Conservation (phyloP, 768 basidiomycete species). For the Mycena vitilis region DNA sequence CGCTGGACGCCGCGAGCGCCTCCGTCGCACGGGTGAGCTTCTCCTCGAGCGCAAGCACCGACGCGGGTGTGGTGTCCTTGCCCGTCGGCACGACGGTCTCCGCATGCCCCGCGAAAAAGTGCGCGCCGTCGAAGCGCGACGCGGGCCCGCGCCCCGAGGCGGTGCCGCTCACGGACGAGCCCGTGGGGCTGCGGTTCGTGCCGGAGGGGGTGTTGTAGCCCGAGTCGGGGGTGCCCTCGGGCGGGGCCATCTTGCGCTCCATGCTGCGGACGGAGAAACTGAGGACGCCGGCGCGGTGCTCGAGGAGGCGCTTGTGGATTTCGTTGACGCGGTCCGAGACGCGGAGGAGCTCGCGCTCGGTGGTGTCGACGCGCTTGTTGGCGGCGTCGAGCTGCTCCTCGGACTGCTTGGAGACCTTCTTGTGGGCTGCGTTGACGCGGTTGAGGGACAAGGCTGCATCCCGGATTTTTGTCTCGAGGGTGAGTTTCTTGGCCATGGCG, state of each 20-base stretch:
- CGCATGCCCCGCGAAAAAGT: conserved; percentile 87
- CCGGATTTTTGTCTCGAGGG: conserved; percentile 87
- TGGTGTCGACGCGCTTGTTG: conserved; percentile 75
- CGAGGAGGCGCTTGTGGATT: conserved; percentile 72
- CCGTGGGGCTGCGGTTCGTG: conserved; percentile 62
- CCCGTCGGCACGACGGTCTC: conserved; percentile 69
- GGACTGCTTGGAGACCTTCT: conserved; percentile 71
- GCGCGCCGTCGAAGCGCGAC: conserved; percentile 80
- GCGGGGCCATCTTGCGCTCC: conserved; percentile 63
- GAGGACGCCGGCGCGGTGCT: conserved; percentile 87
- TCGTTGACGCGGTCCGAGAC: conserved; percentile 74
- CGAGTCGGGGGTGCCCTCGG: conserved; percentile 54
- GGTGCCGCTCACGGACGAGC: conserved; percentile 57
- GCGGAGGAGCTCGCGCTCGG: conserved; percentile 78
- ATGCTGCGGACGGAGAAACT: conserved; percentile 75
- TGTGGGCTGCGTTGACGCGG: conserved; percentile 71
- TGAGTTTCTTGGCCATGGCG: conserved; percentile 78
- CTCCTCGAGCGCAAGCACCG: conserved; percentile 68
- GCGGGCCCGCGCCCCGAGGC: conserved; percentile 51
- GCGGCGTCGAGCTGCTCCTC: conserved; percentile 79
- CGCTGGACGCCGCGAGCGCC: conserved; percentile 67
- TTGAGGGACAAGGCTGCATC: conserved; percentile 85
- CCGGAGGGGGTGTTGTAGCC: conserved; percentile 66
- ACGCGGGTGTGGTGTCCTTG: conserved; percentile 55
- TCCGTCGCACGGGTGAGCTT: conserved; percentile 72